Conservation (phyloP, 2,329 filamentous ascomycete genomes). For the Paracamarosporium sp. region DNA sequence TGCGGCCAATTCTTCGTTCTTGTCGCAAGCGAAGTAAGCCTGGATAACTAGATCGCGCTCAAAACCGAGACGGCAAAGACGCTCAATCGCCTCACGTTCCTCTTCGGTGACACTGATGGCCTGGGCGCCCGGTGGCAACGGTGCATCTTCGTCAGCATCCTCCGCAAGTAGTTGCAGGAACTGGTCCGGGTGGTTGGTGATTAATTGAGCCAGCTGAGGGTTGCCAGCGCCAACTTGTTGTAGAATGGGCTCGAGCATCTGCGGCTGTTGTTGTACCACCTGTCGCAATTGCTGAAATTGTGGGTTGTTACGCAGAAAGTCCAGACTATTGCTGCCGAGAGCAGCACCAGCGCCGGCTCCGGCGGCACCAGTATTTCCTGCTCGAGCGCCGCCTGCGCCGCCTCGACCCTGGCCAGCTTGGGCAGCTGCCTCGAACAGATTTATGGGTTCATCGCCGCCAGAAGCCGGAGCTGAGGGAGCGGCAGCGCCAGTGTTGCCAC, state of each 20-base stretch:
- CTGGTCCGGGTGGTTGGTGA: slow-evolving; percentile 89
- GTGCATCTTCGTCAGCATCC: slow-evolving; percentile 82
- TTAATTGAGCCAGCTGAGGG: slow-evolving; percentile 90
- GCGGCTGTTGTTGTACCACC: slow-evolving; percentile 95
- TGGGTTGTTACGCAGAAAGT: slow-evolving; percentile 92
- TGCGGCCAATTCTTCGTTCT: slow-evolving; percentile 97
- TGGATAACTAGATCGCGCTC: slow-evolving; percentile 93
- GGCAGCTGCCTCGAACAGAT: slow-evolving; percentile 92
- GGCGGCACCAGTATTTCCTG: slow-evolving; percentile 58
- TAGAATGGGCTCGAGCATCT: slow-evolving; percentile 97
- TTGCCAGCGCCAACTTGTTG: slow-evolving; percentile 96
- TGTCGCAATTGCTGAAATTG: slow-evolving; percentile 98
- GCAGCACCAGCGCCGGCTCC: slow-evolving; percentile 59
- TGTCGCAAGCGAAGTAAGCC: slow-evolving; percentile 98
- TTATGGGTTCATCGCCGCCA: slow-evolving; percentile 72
- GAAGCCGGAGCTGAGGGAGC: slow-evolving; percentile 25
- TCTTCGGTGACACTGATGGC: slow-evolving; percentile 93
- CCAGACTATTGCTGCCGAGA: slow-evolving; percentile 76
- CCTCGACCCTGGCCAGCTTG: slow-evolving; percentile 66
- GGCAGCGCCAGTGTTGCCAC: slow-evolving; percentile 52
- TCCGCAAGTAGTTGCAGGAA: slow-evolving; percentile 91
- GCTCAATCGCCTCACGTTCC: slow-evolving; percentile 95
- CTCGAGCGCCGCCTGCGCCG: slow-evolving; percentile 50
- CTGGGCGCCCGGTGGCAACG: slow-evolving; percentile 85
- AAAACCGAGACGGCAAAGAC: slow-evolving; percentile 91